Evolutionary conservation across 2,329 filamentous ascomycete species (phyloP), one percentile per base, ranked within the genome.

Genomic region (Hymenotorrendiella dingleyae): DNA sequence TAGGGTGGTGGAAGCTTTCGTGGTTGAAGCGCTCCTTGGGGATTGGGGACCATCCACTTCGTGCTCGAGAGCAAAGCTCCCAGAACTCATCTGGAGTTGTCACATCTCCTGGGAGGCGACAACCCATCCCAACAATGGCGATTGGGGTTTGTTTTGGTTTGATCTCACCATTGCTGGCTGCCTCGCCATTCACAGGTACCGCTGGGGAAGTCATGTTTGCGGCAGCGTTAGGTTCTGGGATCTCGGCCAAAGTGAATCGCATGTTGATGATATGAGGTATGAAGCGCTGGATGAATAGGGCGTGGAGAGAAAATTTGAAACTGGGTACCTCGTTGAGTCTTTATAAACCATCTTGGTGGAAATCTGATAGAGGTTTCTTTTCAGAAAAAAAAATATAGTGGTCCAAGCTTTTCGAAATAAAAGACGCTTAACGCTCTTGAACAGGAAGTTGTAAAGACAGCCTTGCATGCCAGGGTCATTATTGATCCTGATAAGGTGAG

Each of bases 1-100:
- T 68, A 0, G 73, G 73, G 51, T 78, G 74, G 48, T 71, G 73
- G 53, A 73, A 76, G n/a, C 69, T 69, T 11, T 70, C 62, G 24
- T 71, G 66, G 29, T 76, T 74, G 48, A 78, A 67, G 8, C 74
- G 38, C 30, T 45, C 43, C 32, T 54, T 61, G 14, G 59, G 57
- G 22, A 54, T 49, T 10, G 48, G 30, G 9, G 63, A 62, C 54
- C 62, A 64, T 6, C 62, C 63, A 42, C 58, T 64, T 35, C 62
- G 56, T 37, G 62, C 61, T 33, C 62, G 54, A n/a, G 61, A 61
- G 42, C 57, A 60, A 11, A 67, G 45, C 49, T 65, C 61, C 64
- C 64, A 67, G 32, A 67, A 63, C 43, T 65, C 61, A 12, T 62
- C 60, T 5, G 62, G 56, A 21, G 55, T 62, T 4, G 58, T 54